Base-by-base conservation (phyloP, 495 filamentous ascomycete genomes). In the Parmelia sp. region DNA sequence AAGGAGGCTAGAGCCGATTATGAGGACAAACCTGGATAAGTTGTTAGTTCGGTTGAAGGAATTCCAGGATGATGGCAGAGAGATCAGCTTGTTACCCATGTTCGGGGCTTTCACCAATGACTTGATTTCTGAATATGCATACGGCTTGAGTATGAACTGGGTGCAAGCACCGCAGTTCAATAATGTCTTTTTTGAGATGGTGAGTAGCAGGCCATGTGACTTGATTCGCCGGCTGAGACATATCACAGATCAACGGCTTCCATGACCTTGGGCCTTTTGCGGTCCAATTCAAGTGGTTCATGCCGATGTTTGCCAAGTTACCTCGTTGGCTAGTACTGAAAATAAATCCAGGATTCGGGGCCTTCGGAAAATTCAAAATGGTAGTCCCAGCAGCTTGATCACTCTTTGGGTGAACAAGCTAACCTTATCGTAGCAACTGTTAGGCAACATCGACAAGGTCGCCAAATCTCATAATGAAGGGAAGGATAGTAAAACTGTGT, bases 91-190 rank as follows among this genome's bases (percentile, higher is more conserved):
- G n/a, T 66, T 74, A 47, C 62, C 70, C 39, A 71, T 66, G 64
- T 70, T 68, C 44, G 68, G 63, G 29, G 66, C 71, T 44, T 63
- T 80, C n/a, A 70, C 75, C 2, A 68, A 75, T 4, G 79, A 82
- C 65, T 68, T 80, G 15, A 76, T 80, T 23, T 76, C 72, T 29
- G 77, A 78, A 55, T 80, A 78, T 62, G 57, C 67, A 12, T 59
- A 58, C 39, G 67, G 59, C 45, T 59, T 63, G 35, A 59, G 64
- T 31, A 36, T 53, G 27, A 51, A 63, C 39, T 57, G 64, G 61
- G 17, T 69, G 60, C 33, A 69, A 59, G 57, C 60, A 47, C 42
- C 65, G 61, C 35, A 59, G 19, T 66, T 66, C 14, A 59, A 66
- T 11, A 9, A 45, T 1, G 51, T 29, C 36, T 69, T 69, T n/a